A percentile compares a stretch with the other conserved stretches of the same genome.
phyloP scores from a whole-genome alignment of 805 yeast genomes.

The Candida michaelii region DNA sequence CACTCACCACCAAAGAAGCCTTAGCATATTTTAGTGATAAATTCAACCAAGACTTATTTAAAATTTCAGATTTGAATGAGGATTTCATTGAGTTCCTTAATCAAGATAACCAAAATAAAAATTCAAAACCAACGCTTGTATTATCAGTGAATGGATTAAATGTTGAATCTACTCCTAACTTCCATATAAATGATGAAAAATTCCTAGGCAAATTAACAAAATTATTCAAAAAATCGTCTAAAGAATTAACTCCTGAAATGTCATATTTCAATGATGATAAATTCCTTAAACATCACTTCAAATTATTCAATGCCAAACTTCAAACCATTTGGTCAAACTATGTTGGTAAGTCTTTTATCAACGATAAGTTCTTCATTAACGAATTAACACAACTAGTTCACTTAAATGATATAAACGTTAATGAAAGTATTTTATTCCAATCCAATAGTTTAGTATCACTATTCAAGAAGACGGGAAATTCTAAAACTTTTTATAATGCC shows the following conservation, averaged over 20 bases:
- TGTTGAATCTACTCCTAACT: background rate
- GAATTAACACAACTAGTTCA: conserved; percentile 50
- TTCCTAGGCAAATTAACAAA: conserved; percentile 2
- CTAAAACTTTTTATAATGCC: conserved; percentile 43
- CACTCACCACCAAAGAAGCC: conserved; percentile 25
- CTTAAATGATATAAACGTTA: conserved; percentile 24
- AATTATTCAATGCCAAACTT: conserved; percentile 8
- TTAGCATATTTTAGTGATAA: conserved; percentile 46
- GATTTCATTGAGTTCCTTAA: conserved; percentile 26
- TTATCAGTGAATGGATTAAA: conserved; percentile 44
- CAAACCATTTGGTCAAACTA: conserved; percentile 9
- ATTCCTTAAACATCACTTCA: conserved; percentile 10
- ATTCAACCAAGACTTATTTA: conserved; percentile 12
- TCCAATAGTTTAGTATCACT: conserved; percentile 44
- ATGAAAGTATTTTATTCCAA: conserved; percentile 34
- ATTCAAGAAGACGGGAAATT: conserved; percentile 43
- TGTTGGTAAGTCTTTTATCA: conserved; percentile 20
- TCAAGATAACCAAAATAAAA: conserved; percentile 10
- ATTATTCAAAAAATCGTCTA: conserved; percentile 2
- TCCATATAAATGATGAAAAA: conserved; percentile 2
- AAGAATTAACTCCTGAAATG: conserved; percentile 13
- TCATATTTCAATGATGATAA: conserved; percentile 2
- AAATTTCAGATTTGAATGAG: conserved; percentile 14
- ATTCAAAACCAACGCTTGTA: conserved; percentile 30
- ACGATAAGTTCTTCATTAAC: conserved; percentile 47